These are phyloP conservation scores for Byssochlamys sp. DNA, from an alignment of 2,329 filamentous ascomycete genomes.

Conservation along the genomic window DNA sequence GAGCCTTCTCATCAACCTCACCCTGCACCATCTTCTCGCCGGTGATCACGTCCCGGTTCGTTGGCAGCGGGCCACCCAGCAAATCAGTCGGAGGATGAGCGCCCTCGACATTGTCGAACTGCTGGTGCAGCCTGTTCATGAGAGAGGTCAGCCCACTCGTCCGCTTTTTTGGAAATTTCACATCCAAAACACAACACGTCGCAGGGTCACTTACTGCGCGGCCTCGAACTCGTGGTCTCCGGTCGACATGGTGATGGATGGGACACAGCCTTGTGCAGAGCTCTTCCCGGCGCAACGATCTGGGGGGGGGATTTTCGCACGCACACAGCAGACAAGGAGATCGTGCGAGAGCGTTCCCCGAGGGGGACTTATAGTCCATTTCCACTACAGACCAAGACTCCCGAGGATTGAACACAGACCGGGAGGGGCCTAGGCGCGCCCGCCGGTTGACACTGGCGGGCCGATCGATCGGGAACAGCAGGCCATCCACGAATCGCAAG, in stretches of 20 bases:
- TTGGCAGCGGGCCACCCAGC: constrained; percentile 3
- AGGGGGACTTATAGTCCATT: neutral
- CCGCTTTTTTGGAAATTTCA: neutral
- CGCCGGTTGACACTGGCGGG: neutral
- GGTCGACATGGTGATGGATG: neutral
- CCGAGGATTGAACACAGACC: neutral
- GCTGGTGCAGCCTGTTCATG: constrained; percentile 3
- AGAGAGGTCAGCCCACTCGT: neutral
- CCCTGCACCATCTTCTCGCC: neutral
- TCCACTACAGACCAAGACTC: neutral
- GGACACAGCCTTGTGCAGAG: neutral
- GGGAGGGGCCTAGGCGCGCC: neutral
- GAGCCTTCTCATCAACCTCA: constrained; percentile 23
- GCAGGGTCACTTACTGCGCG: neutral
- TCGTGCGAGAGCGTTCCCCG: neutral
- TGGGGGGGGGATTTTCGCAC: neutral
- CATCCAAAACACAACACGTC: neutral
- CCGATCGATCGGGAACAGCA: neutral
- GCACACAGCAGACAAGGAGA: neutral
- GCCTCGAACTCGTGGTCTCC: neutral
- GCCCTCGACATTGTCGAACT: constrained; percentile 4
- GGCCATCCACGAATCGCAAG: neutral
- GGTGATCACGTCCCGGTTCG: neutral
- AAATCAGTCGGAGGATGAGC: constrained; percentile 4
- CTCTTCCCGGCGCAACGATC: neutral